Base-by-base conservation (phyloP, 1,139 yeast species). In the Williopsis jadinii region DNA sequence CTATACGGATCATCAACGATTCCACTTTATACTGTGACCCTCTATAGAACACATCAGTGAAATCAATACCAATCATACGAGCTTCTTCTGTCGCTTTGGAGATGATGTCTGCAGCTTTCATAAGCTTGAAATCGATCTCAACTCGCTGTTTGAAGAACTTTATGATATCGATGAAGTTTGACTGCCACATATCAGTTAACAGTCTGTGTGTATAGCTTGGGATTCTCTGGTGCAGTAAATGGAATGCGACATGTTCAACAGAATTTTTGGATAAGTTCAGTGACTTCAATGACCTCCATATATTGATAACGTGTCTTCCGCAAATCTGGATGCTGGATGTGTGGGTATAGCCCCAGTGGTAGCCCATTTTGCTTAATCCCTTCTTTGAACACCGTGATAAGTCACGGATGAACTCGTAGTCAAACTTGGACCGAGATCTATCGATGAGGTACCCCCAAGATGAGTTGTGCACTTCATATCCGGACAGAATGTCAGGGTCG, bases 11-110 rank as follows among this genome's bases (percentile, higher is more conserved):
- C 50, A 92, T 62, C 34, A 90, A 71, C 0, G 97, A 84, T 56
- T 92, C 98, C 3, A 92, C 96, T 56, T 86, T 90, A 58, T 72
- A 92, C 55, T 92, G 98, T 0, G 97, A 88, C 0, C 98, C 98
- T 46, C 98, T 66, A 42, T 86, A 82, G 48, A 84, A 77, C 13
- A 88, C 88, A 1, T 97, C 87, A 56, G 80, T 75, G 59, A 88
- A 92, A 54, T 92, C 97, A 34, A 92, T 78, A 0, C 98, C 98
- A 33, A 88, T 75, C 32, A 92, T 62, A 36, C 96, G 69, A 0
- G 97, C 87, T 59, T 86, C 85, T 51, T 90, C 97, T 14, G 84
- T 77, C 37, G 85, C 85, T 51, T 81, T 71, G 8, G 80, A 70
- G 2, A 92, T 69, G 5, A 86, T 58, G 50, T 87, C 95, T 43